Conservation (phyloP, 2,329 filamentous ascomycete genomes). For the Aspergillus tamarii region DNA sequence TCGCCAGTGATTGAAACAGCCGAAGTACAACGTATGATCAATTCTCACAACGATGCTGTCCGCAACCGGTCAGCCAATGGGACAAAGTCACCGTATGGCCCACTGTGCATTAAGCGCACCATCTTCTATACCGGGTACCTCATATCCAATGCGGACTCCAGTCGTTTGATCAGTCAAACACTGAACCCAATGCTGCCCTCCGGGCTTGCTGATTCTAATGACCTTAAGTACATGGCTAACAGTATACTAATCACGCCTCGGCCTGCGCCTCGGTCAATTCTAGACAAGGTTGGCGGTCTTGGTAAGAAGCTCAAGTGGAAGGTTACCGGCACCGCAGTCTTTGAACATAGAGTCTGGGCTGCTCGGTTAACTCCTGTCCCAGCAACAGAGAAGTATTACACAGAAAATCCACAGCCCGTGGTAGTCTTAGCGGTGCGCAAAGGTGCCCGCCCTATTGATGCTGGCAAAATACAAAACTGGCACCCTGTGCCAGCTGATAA, state of each 20-base stretch:
- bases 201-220: slow-evolving; percentile 63
- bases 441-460: slow-evolving; percentile 76
- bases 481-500: slow-evolving; percentile 72
- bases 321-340: slow-evolving; percentile 73
- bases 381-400: slow-evolving; percentile 69
- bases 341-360: slow-evolving; percentile 85
- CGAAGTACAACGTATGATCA: slow-evolving; percentile 86
- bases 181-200: slow-evolving; percentile 62
- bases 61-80: slow-evolving; percentile 37
- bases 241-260: slow-evolving; percentile 87
- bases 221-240: slow-evolving; percentile 82
- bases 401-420: slow-evolving; percentile 75
- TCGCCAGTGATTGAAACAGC: slow-evolving; percentile 79
- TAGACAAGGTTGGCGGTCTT: slow-evolving; percentile 85
- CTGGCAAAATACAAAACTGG: slow-evolving; percentile 81
- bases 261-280: slow-evolving; percentile 69
- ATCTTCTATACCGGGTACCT: slow-evolving; percentile 94
- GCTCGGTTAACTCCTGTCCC: slow-evolving; percentile 75
- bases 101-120: slow-evolving; percentile 77
- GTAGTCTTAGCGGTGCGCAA: slow-evolving; percentile 82
- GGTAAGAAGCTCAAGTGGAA: slow-evolving; percentile 83
- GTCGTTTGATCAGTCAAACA: slow-evolving; percentile 68
- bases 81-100: slow-evolving; percentile 48
- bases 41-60: slow-evolving; percentile 70
- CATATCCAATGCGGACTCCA: slow-evolving; percentile 71